These are phyloP conservation scores for Lactarius quietus DNA, from an alignment of 768 basidiomycete genomes.

Conservation along the genomic window DNA sequence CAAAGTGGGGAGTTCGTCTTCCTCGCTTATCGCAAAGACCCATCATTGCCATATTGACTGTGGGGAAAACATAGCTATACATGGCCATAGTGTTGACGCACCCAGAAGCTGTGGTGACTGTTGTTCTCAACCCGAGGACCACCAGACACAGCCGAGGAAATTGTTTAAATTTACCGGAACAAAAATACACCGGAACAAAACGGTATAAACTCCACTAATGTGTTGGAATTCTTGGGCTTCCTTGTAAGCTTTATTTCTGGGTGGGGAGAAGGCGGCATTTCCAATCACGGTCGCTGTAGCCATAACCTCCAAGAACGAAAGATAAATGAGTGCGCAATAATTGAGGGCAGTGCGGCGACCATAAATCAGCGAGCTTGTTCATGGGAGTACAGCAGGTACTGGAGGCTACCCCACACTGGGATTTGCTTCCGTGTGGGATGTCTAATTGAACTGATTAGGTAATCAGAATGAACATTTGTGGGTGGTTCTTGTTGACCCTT, in stretches of 20 bases:
- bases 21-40: neutral
- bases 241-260: neutral
- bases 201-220: neutral
- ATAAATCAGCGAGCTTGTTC: neutral
- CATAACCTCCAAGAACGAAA: neutral
- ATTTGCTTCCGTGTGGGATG: neutral
- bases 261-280: neutral
- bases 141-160: neutral
- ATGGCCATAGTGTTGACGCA: neutral
- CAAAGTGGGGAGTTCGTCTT: neutral
- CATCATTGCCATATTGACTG: neutral
- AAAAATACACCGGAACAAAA: neutral
- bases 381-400: neutral
- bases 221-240: neutral
- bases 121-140: neutral
- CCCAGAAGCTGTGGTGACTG: neutral
- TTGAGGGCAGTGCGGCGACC: neutral
- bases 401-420: no score
- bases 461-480: conserved; percentile 10
- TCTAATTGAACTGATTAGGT: conserved; percentile 9
- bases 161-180: neutral
- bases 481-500: neutral
- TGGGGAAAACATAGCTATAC: neutral
- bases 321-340: no score
- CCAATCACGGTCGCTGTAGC: neutral